A percentile compares a stretch with the other conserved stretches of the same genome.
These are phyloP conservation scores for Aspergillus puulaauensis DNA, from an alignment of 2,329 filamentous ascomycete species.

Conservation along the genomic window DNA sequence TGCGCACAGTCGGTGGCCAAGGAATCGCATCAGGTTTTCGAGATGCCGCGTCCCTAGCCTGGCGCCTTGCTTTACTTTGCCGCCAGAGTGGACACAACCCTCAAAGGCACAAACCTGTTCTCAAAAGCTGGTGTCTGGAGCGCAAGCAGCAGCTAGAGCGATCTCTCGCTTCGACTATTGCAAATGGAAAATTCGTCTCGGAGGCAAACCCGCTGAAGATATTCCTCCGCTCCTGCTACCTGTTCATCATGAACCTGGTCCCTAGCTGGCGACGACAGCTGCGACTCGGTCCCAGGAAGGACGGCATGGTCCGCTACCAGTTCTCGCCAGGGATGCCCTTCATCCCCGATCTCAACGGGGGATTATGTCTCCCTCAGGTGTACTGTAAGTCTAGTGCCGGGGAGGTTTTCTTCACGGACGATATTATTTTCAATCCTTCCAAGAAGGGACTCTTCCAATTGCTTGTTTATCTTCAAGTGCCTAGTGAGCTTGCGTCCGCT, in stretches of 20 bases:
- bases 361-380: constrained; percentile 34
- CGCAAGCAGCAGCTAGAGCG: constrained; percentile 40
- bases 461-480: constrained; percentile 21
- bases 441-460: constrained; percentile 35
- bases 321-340: constrained; percentile 33
- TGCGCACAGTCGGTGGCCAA: constrained; percentile 39
- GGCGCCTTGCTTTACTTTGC: constrained; percentile 36
- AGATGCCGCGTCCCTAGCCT: constrained; percentile 38
- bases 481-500: neutral
- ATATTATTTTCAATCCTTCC: constrained; percentile 27
- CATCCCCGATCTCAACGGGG: constrained; percentile 28
- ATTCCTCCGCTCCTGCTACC: constrained; percentile 31
- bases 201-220: constrained; percentile 30
- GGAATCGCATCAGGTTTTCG: constrained; percentile 44
- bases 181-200: constrained; percentile 35
- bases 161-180: constrained; percentile 35
- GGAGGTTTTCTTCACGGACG: constrained; percentile 32
- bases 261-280: constrained; percentile 31
- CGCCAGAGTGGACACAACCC: constrained; percentile 1
- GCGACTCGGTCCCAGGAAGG: constrained; percentile 28
- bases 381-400: constrained; percentile 23
- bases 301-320: constrained; percentile 32
- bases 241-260: constrained; percentile 34
- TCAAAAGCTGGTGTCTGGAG: constrained; percentile 35
- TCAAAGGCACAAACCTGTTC: constrained; percentile 22